phyloP scores from a whole-genome alignment of 306 rosid species.

The Clitoria ternatea region DNA sequence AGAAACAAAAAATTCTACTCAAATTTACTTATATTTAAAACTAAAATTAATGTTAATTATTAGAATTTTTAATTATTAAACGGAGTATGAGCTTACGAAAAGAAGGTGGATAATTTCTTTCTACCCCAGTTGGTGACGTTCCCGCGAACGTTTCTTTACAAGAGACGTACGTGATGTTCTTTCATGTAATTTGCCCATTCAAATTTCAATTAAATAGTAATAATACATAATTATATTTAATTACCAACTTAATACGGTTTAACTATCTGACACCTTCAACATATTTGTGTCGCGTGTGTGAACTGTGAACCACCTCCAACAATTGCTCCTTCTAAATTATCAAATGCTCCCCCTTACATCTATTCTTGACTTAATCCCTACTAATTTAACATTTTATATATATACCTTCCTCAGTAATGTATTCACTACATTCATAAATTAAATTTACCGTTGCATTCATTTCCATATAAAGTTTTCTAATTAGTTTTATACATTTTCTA shows the following conservation, averaged over 20 bases:
- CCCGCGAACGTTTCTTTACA: neutral
- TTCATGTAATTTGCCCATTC: too few relatives aligned
- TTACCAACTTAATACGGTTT: neutral
- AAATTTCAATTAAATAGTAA: too few relatives aligned
- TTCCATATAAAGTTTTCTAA: too few relatives aligned
- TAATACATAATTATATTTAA: neutral
- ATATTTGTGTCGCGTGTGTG: too few relatives aligned
- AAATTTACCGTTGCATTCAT: too few relatives aligned
- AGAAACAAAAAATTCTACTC: too few relatives aligned
- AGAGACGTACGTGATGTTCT: too few relatives aligned
- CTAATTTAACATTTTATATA: neutral
- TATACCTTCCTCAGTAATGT: too few relatives aligned
- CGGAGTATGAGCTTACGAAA: neutral
- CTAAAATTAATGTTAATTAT: too few relatives aligned
- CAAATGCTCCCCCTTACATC: neutral
- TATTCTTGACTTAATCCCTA: neutral
- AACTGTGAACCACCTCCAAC: neutral
- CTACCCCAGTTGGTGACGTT: neutral
- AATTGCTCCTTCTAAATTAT: neutral
- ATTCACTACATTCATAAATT: too few relatives aligned
- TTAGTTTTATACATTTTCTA: too few relatives aligned
- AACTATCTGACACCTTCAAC: constrained; percentile 19
- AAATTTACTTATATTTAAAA: too few relatives aligned
- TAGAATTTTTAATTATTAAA: neutral
- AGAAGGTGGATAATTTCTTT: neutral